phyloP scores from a whole-genome alignment of 2,329 filamentous ascomycete species.

The Diaporthe citrichinensis region DNA sequence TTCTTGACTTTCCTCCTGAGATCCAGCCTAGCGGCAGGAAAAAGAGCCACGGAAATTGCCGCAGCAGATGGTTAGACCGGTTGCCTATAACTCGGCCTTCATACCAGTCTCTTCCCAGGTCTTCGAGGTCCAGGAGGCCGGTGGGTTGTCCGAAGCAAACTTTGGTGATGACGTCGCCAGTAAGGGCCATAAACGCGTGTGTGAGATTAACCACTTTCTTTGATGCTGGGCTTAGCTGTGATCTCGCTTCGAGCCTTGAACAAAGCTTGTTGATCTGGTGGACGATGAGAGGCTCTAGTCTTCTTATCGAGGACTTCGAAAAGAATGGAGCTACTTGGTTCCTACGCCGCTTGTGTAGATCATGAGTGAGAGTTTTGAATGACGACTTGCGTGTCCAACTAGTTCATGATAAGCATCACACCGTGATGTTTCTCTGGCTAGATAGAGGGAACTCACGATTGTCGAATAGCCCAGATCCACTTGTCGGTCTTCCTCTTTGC shows the following conservation, averaged over 20 bases:
- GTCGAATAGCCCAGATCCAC: constrained; percentile 17
- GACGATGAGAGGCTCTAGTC: constrained; percentile 9
- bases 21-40: background rate
- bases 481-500: constrained; percentile 23
- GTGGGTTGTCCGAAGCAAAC: constrained; percentile 10
- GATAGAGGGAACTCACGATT: background rate
- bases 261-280: constrained; percentile 4
- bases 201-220: constrained; percentile 4
- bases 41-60: constrained; percentile 18
- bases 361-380: constrained; percentile 1
- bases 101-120: constrained; percentile 16
- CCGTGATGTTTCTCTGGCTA: background rate
- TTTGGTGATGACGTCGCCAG: constrained; percentile 13
- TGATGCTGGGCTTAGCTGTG: background rate
- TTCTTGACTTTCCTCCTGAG: background rate
- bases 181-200: constrained; percentile 13
- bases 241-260: constrained; percentile 6
- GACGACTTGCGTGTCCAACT: constrained; percentile 21
- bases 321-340: constrained; percentile 16
- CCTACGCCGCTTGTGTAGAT: background rate
- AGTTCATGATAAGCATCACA: background rate
- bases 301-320: constrained; percentile 12
- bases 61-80: constrained; percentile 9
- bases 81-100: constrained; percentile 1
- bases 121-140: background rate